A percentile compares a stretch with the other conserved stretches of the same genome.
Conservation (phyloP, 1,284 basidiomycete genomes). For the Pyrrhoderma noxium region DNA sequence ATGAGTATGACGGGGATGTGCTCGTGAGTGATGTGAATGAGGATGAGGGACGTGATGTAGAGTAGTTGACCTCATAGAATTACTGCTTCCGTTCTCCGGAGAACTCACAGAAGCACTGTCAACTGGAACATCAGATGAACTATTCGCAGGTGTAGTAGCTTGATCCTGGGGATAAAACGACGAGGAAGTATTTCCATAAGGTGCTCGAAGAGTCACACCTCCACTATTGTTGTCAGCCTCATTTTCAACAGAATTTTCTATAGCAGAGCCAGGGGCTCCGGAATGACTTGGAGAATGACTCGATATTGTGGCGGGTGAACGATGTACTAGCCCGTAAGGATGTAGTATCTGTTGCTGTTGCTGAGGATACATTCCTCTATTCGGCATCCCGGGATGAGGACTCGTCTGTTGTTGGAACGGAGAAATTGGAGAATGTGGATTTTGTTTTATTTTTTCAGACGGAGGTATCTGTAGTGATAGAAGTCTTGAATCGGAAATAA, state of each 20-base stretch:
- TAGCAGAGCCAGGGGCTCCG: slow-evolving; percentile 18
- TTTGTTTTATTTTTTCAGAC: slow-evolving; percentile 19
- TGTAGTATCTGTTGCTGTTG: too few species aligned
- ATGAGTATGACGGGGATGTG: slow-evolving; percentile 13
- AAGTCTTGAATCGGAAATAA: slow-evolving; percentile 2
- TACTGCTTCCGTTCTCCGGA: slow-evolving; percentile 26
- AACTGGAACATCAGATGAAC: background rate
- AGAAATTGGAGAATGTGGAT: slow-evolving; percentile 12
- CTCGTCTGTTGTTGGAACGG: background rate
- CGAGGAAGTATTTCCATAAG: background rate
- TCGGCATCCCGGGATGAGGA: slow-evolving; percentile 13
- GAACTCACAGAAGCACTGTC: slow-evolving; percentile 11
- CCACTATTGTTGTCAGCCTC: slow-evolving; percentile 1
- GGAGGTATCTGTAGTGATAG: slow-evolving; percentile 12
- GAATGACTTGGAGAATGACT: slow-evolving; percentile 16
- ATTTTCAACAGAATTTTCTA: slow-evolving; percentile 1
- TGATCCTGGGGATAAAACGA: background rate
- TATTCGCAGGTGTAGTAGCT: background rate
- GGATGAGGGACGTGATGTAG: slow-evolving; percentile 76
- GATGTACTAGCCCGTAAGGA: too few species aligned
- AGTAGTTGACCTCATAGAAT: slow-evolving; percentile 45
- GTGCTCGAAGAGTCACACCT: slow-evolving; percentile 14
- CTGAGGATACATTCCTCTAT: too few species aligned
- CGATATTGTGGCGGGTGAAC: slow-evolving; percentile 14
- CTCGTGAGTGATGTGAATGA: slow-evolving; percentile 46